phyloP scores from a whole-genome alignment of 768 basidiomycete species.

The Psilocybe cubensis region DNA sequence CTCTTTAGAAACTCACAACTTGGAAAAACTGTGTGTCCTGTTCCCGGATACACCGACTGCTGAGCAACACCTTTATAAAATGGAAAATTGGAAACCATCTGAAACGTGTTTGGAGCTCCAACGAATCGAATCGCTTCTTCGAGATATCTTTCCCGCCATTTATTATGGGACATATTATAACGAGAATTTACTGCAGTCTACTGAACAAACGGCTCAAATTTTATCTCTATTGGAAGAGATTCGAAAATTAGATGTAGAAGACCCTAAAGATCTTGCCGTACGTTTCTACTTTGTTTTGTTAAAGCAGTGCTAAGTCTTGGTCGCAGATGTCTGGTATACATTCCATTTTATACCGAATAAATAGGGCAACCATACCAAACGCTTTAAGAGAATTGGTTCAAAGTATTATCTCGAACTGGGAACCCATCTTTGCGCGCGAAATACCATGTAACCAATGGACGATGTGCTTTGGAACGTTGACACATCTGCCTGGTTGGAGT shows the following conservation, averaged over 20 bases:
- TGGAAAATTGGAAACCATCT: neutral
- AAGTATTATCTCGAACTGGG: no score
- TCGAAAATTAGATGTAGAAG: neutral
- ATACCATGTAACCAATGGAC: neutral
- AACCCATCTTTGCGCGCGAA: no score
- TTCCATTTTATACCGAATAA: no score
- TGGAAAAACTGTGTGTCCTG: neutral
- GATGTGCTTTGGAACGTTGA: neutral
- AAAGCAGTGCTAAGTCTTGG: neutral
- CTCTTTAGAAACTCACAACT: neutral
- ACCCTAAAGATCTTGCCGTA: neutral
- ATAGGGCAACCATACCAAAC: no score
- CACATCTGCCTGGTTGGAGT: neutral
- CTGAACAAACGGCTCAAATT: no score
- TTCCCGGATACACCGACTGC: neutral
- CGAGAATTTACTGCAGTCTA: neutral
- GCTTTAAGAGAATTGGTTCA: no score
- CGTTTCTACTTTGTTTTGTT: neutral
- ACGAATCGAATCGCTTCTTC: neutral
- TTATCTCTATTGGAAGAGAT: neutral
- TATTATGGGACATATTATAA: neutral
- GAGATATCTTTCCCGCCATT: neutral
- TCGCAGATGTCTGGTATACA: neutral
- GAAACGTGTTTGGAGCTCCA: neutral
- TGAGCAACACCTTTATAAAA: neutral